Percentiles rank a stretch among this genome's conserved stretches.
Evolutionary conservation across 2,329 filamentous ascomycete genomes (phyloP).

Genomic region (Epichloe typhina): DNA sequence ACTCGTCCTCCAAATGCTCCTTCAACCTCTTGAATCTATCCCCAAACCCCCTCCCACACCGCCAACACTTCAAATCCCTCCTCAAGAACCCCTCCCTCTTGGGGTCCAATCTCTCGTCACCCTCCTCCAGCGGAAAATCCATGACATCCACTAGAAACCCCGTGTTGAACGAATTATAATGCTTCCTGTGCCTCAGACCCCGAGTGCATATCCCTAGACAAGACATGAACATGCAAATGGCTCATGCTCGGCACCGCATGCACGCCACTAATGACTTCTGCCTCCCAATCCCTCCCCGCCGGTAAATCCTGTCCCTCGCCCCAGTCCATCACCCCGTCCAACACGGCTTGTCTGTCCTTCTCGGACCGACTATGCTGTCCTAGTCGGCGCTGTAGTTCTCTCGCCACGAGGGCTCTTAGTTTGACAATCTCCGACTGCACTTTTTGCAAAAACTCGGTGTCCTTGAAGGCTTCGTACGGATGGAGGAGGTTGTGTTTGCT

Average conservation of each 20-base stretch:
- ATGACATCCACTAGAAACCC: slow-evolving; percentile 68
- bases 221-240: slow-evolving; percentile 79
- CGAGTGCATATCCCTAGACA: slow-evolving; percentile 68
- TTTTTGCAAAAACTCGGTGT: slow-evolving; percentile 51
- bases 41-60: slow-evolving; percentile 61
- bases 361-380: slow-evolving; percentile 53
- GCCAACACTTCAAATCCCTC: slow-evolving; percentile 66
- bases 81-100: slow-evolving; percentile 45
- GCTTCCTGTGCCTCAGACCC: slow-evolving; percentile 65
- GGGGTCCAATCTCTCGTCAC: slow-evolving; percentile 50
- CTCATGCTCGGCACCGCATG: slow-evolving; percentile 87
- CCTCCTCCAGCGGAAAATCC: slow-evolving; percentile 60
- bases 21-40: slow-evolving; percentile 65
- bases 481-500: slow-evolving; percentile 46
- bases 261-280: slow-evolving; percentile 63
- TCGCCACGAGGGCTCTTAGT: slow-evolving; percentile 53
- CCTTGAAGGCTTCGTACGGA: slow-evolving; percentile 65
- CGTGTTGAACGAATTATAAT: slow-evolving; percentile 87
- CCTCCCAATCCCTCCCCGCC: slow-evolving; percentile 60
- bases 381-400: slow-evolving; percentile 59
- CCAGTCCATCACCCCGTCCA: slow-evolving; percentile 35
- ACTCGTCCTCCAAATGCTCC: slow-evolving; percentile 61
- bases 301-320: slow-evolving; percentile 39
- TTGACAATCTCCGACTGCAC: slow-evolving; percentile 48
- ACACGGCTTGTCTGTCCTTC: slow-evolving; percentile 48